Evolutionary conservation across 2,329 filamentous ascomycete species (phyloP), one percentile per base, ranked within the genome.

Genomic region (Trichoderma arundinaceum): DNA sequence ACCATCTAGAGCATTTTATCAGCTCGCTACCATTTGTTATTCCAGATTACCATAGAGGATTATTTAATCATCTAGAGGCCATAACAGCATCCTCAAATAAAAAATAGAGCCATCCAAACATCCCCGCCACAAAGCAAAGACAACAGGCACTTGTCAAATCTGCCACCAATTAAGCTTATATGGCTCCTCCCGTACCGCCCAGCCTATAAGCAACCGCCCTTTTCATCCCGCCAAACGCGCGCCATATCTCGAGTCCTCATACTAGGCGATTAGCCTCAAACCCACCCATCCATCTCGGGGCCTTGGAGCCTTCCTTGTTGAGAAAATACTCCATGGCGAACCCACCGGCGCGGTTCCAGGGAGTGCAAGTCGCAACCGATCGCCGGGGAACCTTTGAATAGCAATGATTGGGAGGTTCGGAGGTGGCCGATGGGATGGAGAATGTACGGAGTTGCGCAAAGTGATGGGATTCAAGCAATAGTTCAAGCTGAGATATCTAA

Each of bases 111-210:
- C 49, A 52, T 35, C 22, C 22, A 35, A 13, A 32, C 3, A 56
- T 32, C 2, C 8, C 22, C 19, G 22, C 19, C 39, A 33, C 53
- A 28, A 17, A 57, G 7, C 3, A 22, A 49, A 7, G 1, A 5
- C 8, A 6, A 15, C 48, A 35, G 48, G 48, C 28, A 17, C 48
- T 17, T 10, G 49, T 35, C 49, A 52, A 35, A 52, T 33, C 48
- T 32, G 28, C 32, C 49, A 33, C 12, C 22, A 44, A 57, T 43
- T 57, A 44, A 57, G 53, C 53, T 57, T 57, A 57, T 57, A 22
- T 41, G 38, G 53, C 43, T 44, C 38, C 53, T 44, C 53, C 53
- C 53, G 22, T 38, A 19, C 38, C 13, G 15, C 38, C 53, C 39
- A 41, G 7, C 13, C 53, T 56, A 56, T 41, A 39, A 15, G 38